Evolutionary conservation across 768 basidiomycete species (phyloP), one percentile per base, ranked within the genome.

Genomic region (Panus rudis): DNA sequence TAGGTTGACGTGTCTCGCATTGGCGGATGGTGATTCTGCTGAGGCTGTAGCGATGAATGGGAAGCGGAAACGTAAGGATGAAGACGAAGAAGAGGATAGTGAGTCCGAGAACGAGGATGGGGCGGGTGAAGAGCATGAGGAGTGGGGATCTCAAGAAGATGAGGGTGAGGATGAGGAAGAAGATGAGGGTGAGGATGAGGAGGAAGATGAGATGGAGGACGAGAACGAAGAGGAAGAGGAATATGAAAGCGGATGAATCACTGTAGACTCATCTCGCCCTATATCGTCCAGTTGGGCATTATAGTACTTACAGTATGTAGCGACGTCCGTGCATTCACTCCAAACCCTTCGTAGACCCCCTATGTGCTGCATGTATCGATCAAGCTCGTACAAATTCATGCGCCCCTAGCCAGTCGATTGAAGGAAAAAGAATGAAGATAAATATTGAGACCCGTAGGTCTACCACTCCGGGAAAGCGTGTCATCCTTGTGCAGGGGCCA

Each of bases 401-500:
- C n/a, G n/a, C n/a, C n/a, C n/a, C n/a, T n/a, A n/a, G n/a, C n/a
- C n/a, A n/a, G n/a, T n/a, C n/a, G n/a, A n/a, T n/a, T n/a, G n/a
- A n/a, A n/a, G n/a, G n/a, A n/a, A n/a, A n/a, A n/a, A n/a, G n/a
- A n/a, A 37, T 6, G 7, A 48, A 48, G 55, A 65, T 63, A 65
- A 66, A 65, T 65, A 65, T 64, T 64, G 63, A 65, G 61, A 63
- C 59, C 63, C 62, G 61, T 63, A 63, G 62, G 57, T 62, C 62
- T 84, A 84, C 84, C 83, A 85, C 84, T 86, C 84, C 82, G 83
- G 81, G 76, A 85, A 85, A 89, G 85, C 86, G 88, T 93, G 92
- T 92, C 92, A 94, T 94, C 92, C 92, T 94, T 96, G 92, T 94
- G 92, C 92, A 93, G 92, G 92, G 92, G 91, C 92, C 89, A 94